phyloP scores from a whole-genome alignment of 345 rosid species.

The Leavenworthia alabamica region DNA sequence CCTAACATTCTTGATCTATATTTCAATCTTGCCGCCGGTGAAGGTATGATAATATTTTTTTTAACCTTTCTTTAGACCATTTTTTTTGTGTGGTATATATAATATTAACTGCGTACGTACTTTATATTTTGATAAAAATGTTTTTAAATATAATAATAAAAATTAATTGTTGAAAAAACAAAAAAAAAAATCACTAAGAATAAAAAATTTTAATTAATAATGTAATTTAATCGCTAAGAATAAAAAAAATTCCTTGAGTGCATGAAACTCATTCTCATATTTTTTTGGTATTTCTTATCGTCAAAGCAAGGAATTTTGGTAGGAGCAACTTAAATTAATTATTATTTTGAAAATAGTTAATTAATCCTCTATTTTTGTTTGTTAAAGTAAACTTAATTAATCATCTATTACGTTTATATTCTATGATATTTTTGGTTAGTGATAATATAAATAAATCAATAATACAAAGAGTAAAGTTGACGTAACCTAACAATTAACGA shows the following conservation, averaged over 20 bases:
- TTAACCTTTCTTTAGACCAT: background rate
- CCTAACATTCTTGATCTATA: constrained; percentile 92
- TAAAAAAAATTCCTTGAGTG: constrained; percentile 14
- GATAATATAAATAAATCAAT: background rate
- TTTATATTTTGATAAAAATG: background rate
- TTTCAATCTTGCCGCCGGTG: constrained; percentile 92
- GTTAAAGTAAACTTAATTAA: background rate
- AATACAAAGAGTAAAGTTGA: background rate
- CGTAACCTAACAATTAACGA: background rate
- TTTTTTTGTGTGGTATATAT: background rate
- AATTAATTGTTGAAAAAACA: background rate
- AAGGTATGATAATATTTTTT: constrained; percentile 46
- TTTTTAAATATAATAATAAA: background rate
- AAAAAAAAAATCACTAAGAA: background rate
- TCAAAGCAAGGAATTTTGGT: constrained; percentile 20
- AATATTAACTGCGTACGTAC: background rate
- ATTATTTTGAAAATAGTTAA: background rate
- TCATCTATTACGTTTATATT: background rate
- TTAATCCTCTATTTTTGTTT: background rate
- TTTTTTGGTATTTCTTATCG: background rate
- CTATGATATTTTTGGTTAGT: background rate
- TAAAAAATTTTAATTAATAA: background rate
- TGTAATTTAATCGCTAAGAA: too few species aligned
- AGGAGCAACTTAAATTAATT: constrained; percentile 12
- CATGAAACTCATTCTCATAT: constrained; percentile 14